Evolutionary conservation across 441 rosid genomes (phyloP).

Genomic region (Kokia cookei): DNA sequence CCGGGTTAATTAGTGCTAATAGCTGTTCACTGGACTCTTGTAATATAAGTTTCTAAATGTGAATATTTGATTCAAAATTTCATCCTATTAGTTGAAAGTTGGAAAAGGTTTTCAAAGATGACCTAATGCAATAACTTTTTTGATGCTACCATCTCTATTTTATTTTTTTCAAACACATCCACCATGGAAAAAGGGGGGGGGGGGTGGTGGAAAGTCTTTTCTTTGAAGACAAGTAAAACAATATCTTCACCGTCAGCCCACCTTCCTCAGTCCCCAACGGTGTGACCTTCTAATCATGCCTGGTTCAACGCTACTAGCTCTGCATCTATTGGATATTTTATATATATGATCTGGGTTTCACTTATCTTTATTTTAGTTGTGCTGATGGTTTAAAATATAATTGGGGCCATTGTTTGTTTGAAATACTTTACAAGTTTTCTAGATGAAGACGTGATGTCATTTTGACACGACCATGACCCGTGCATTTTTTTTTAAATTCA

Average conservation of each 20-base stretch:
- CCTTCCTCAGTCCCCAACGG: neutral
- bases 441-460: neutral
- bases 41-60: neutral
- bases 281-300: neutral
- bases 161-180: neutral
- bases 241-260: neutral
- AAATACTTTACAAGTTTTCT: neutral
- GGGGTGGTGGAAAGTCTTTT: neutral
- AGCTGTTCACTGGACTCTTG: neutral
- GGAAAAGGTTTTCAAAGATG: neutral
- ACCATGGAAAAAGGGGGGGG: neutral
- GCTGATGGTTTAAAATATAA: neutral
- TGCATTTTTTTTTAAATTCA: neutral
- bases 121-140: conserved; percentile 9
- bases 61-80: neutral
- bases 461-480: neutral
- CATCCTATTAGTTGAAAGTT: neutral
- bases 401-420: neutral
- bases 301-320: neutral
- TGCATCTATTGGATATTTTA: neutral
- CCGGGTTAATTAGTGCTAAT: neutral
- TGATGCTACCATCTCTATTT: neutral
- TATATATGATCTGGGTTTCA: neutral
- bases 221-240: neutral
- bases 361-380: neutral